Evolutionary conservation across 441 rosid genomes (phyloP), one percentile per base, ranked within the genome.

Genomic region (Syzygium syzygioides): DNA sequence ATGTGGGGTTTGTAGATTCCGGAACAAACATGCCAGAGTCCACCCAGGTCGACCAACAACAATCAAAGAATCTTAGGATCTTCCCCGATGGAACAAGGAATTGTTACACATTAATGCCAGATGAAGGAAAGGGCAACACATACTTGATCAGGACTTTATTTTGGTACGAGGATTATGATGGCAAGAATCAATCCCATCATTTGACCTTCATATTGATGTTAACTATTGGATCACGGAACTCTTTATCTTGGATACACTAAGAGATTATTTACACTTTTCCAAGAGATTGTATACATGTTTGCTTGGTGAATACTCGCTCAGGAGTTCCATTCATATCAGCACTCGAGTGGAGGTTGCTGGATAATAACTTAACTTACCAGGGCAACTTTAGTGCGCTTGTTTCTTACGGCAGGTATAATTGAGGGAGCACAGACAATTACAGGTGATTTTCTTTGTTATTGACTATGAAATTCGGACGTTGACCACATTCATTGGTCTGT

Each of bases 1-100:
- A 90, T 79, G 66, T 7, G 7, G 80, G 54, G 20, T 93, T 83
- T 55, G 86, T 91, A 55, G 91, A 88, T 64, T 90, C 92, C 6
- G 92, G 94, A 55, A 57, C 62, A 57, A 25, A 57, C 62, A 4
- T 57, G 62, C 62, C 10, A n/a, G n/a, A 10, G 62, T 57, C 62
- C 10, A 4, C 62, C 28, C 62, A 57, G n/a, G 5, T 57, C n/a
- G 10, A 57, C n/a, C n/a, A 4, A 57, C 62, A 57, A 25, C n/a
- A 57, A 45, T 45, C 48, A 45, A 45, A 45, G 48, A 45, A 45
- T 45, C 48, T 45, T 9, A 45, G 37, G 4, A 3, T 3, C 4
- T 37, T 37, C 4, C 37, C 37, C 4, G 3, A 37, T 4, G 37
- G 37, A 37, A 37, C 37, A 4, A 37, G 37, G 37, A 37, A 37